Evolutionary conservation across 352 stramenopile genomes (phyloP).

Genomic region (Phytopythium sindhum): DNA sequence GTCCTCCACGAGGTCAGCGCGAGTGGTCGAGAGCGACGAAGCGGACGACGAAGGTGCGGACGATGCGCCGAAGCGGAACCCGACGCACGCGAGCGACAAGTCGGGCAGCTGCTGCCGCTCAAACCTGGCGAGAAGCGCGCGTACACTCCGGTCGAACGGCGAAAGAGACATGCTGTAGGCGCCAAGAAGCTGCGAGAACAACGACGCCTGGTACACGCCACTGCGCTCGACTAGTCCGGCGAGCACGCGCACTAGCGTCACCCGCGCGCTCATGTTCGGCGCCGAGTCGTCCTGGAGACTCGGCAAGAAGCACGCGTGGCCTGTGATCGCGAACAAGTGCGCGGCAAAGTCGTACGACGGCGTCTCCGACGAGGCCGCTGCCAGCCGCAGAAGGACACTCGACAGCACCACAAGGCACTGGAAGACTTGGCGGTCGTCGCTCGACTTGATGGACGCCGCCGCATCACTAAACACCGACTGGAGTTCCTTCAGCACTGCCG

Average conservation of each 20-base stretch:
- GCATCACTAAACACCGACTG: constrained; percentile 19
- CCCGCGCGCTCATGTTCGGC: constrained; percentile 12
- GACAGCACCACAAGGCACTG: constrained; percentile 33
- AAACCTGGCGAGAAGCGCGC: constrained; percentile 9
- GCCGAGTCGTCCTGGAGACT: constrained; percentile 16
- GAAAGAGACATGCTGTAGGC: constrained; percentile 72
- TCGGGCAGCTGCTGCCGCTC: constrained; percentile 32
- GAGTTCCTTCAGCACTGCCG: constrained; percentile 14
- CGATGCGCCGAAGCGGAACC: constrained; percentile 70
- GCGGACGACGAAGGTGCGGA: constrained; percentile 32
- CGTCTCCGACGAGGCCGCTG: constrained; percentile 11
- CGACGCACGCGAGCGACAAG: constrained; percentile 39
- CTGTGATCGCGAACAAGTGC: constrained; percentile 30
- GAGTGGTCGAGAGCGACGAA: constrained; percentile 29
- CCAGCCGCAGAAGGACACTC: constrained; percentile 27
- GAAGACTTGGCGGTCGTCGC: constrained; percentile 13
- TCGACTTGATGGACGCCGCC: constrained; percentile 19
- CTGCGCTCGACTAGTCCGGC: constrained; percentile 36
- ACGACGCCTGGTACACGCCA: constrained; percentile 34
- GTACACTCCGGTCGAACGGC: constrained; percentile 48
- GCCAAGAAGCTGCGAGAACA: constrained; percentile 61
- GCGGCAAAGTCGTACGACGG: constrained; percentile 35
- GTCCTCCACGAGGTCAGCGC: constrained; percentile 56
- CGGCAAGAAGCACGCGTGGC: constrained; percentile 23
- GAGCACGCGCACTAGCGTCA: constrained; percentile 41